Conservation (phyloP, 257 asterid genomes). For the Primulina tabacum region DNA sequence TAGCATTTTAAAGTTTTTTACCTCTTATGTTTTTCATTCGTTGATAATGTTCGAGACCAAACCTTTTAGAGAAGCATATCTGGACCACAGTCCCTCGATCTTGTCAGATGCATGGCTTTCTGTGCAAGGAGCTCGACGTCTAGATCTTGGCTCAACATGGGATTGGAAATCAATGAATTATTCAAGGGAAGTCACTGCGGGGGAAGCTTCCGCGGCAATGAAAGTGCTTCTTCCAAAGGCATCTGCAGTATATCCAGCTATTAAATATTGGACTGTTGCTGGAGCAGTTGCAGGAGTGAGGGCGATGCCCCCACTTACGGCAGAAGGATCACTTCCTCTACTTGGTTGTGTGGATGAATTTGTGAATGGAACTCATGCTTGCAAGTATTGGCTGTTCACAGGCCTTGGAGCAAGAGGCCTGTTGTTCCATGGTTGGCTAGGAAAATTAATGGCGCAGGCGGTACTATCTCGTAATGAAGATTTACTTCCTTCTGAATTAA, state of each 20-base stretch:
- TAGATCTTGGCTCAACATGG: constrained; percentile 91
- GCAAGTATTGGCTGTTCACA: constrained; percentile 79
- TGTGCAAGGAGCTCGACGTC: constrained; percentile 53
- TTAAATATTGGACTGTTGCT: constrained; percentile 51
- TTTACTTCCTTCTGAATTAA: constrained; percentile 59
- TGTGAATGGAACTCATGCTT: constrained; percentile 29
- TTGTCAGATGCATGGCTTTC: constrained; percentile 93
- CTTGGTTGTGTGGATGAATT: constrained; percentile 66
- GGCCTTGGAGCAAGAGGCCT: constrained; percentile 97
- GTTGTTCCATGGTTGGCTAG: constrained; percentile 87
- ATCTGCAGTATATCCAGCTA: constrained; percentile 57
- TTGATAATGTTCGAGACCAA: not conserved
- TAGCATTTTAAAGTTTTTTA: not conserved
- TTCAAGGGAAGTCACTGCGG: constrained; percentile 50
- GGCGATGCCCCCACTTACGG: constrained; percentile 85
- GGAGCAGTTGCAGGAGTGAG: constrained; percentile 78
- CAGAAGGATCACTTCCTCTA: constrained; percentile 77
- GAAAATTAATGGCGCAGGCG: constrained; percentile 65
- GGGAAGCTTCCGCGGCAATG: constrained; percentile 59
- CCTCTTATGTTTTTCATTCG: not conserved
- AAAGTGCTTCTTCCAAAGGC: constrained; percentile 71
- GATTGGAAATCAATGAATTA: constrained; percentile 77
- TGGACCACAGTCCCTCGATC: constrained; percentile 67
- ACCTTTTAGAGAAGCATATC: constrained; percentile 63
- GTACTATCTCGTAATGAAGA: constrained; percentile 59